Conservation (phyloP, 495 filamentous ascomycete genomes). For the Echria macrotheca region DNA sequence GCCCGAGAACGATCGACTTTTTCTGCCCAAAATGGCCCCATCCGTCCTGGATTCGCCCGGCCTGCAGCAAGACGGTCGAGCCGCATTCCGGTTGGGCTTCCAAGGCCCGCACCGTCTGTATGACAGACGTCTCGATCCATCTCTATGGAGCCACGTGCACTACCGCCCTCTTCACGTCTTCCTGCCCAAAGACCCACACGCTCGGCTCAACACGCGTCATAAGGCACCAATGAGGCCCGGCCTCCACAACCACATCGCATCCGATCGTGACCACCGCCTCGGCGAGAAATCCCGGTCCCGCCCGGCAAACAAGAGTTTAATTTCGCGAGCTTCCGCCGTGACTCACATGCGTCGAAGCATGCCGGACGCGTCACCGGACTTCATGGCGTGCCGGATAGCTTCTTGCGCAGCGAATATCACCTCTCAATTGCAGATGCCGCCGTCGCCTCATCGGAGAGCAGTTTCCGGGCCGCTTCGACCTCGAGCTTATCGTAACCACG, state of each 20-base stretch:
- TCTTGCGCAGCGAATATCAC: slow-evolving; percentile 19
- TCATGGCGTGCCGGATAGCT: slow-evolving; percentile 12
- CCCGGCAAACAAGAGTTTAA: slow-evolving; percentile 1
- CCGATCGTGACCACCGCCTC: too few relatives aligned
- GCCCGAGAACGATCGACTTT: slow-evolving; percentile 18
- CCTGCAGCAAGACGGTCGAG: slow-evolving; percentile 16
- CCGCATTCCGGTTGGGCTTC: slow-evolving; percentile 28
- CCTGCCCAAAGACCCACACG: slow-evolving; percentile 32
- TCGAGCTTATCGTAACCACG: slow-evolving; percentile 68
- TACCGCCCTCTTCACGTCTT: slow-evolving; percentile 17
- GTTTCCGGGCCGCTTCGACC: slow-evolving; percentile 67
- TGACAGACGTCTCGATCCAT: slow-evolving; percentile 11
- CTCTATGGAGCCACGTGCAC: slow-evolving; percentile 35
- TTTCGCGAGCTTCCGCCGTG: slow-evolving; percentile 14
- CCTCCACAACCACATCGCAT: slow-evolving; percentile 9
- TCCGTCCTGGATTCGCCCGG: slow-evolving; percentile 8
- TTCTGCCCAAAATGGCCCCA: slow-evolving; percentile 21
- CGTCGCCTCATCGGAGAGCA: slow-evolving; percentile 49
- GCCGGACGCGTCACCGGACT: slow-evolving; percentile 23
- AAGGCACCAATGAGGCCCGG: slow-evolving; percentile 22
- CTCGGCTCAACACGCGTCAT: slow-evolving; percentile 12
- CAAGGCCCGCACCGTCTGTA: slow-evolving; percentile 18
- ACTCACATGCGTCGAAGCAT: slow-evolving; percentile 24
- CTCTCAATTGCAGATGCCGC: slow-evolving; percentile 26
- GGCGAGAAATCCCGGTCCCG: too few relatives aligned